phyloP scores from a whole-genome alignment of 371 early-diverging fungal genomes.

The Capillidium heterosporum region DNA sequence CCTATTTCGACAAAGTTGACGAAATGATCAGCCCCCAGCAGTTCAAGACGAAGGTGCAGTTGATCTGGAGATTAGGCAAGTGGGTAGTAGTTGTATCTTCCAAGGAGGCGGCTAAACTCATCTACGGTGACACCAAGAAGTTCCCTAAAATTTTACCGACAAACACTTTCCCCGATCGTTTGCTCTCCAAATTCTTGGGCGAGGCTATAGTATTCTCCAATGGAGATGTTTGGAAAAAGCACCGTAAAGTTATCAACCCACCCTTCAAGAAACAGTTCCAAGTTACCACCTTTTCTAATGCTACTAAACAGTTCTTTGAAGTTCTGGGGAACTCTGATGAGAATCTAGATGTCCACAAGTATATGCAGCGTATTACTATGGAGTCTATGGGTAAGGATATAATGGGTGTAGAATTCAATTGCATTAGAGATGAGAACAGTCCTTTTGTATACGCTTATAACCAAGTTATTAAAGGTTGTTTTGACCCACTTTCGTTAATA shows the following conservation, averaged over 20 bases:
- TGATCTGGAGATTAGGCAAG: not conserved
- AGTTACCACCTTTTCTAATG: not conserved
- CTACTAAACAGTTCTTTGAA: not conserved
- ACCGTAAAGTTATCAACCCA: constrained; percentile 4
- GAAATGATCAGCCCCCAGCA: not conserved
- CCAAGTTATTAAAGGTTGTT: not conserved
- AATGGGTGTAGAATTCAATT: not conserved
- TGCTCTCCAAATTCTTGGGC: constrained; percentile 2
- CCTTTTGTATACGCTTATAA: not conserved
- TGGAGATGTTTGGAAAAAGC: constrained; percentile 3
- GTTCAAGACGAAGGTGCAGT: not conserved
- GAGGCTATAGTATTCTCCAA: not conserved
- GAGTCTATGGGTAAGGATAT: not conserved
- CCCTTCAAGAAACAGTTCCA: not conserved
- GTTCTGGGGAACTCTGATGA: not conserved
- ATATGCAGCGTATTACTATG: not conserved
- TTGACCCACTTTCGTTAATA: not conserved
- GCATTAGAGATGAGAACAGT: not conserved
- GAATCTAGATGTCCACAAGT: constrained; percentile 10
- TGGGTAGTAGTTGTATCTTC: not conserved
- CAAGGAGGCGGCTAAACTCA: not conserved
- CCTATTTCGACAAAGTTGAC: not conserved
- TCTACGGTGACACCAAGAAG: not conserved
- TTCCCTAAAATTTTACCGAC: constrained; percentile 4
- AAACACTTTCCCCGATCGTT: not conserved